Evolutionary conservation across 495 filamentous ascomycete species (phyloP).

Genomic region (Podospora pseudoanserina): DNA sequence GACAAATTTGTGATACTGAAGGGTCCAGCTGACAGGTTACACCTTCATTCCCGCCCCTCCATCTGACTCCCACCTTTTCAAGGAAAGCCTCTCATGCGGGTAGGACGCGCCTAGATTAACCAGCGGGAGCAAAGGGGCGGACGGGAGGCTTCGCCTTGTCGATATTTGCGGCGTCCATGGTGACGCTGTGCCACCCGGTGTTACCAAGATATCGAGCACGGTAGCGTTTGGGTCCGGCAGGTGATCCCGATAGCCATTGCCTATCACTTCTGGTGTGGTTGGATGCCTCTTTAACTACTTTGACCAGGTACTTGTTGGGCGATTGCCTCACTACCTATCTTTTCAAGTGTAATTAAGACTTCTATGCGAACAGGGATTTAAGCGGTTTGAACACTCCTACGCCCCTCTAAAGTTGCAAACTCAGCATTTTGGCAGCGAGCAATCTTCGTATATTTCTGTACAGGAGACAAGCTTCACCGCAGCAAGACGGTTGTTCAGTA

Average conservation of each 20-base stretch:
- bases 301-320: too few relatives aligned
- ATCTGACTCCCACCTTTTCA: neutral
- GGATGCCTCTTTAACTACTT: too few relatives aligned
- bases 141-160: neutral
- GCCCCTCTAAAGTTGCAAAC: too few relatives aligned
- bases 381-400: too few relatives aligned
- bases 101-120: neutral
- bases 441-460: too few relatives aligned
- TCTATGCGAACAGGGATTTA: too few relatives aligned
- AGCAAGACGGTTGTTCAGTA: too few relatives aligned
- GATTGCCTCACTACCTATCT: too few relatives aligned
- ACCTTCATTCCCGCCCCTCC: neutral
- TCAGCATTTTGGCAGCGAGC: too few relatives aligned
- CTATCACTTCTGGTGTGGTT: too few relatives aligned
- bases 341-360: too few relatives aligned
- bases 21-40: slow-evolving; percentile 8
- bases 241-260: neutral
- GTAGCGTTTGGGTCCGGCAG: neutral
- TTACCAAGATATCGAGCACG: neutral
- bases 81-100: neutral
- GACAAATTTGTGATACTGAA: neutral
- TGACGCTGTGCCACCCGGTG: neutral
- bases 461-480: too few relatives aligned
- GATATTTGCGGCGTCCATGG: neutral
- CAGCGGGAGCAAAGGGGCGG: slow-evolving; percentile 6